A percentile compares a stretch with the other conserved stretches of the same genome.
phyloP scores from a whole-genome alignment of 2,329 filamentous ascomycete genomes.

The Epichloe aotearoae region DNA sequence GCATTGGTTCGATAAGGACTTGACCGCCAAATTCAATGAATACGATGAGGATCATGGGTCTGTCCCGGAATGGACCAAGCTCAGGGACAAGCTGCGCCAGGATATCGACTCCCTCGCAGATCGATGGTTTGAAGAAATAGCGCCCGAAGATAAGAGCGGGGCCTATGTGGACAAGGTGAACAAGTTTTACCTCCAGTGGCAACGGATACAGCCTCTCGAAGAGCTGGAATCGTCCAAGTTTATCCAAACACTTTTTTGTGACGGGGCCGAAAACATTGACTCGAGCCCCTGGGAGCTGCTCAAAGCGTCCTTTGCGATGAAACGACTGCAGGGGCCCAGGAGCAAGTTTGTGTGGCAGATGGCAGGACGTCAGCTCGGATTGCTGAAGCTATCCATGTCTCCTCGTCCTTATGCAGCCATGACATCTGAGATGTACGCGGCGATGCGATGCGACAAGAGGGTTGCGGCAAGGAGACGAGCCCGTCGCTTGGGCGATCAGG shows the following conservation, averaged over 20 bases:
- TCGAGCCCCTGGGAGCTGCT: slow-evolving; percentile 33
- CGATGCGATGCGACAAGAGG: slow-evolving; percentile 23
- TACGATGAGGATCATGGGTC: not conserved
- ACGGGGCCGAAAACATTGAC: slow-evolving; percentile 10
- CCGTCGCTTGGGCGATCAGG: slow-evolving; percentile 11
- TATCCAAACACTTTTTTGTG: slow-evolving; percentile 15
- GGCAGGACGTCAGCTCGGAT: slow-evolving; percentile 33
- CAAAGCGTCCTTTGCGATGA: slow-evolving; percentile 37
- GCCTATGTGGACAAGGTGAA: slow-evolving; percentile 17
- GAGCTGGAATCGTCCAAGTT: slow-evolving; percentile 12
- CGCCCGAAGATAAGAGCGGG: slow-evolving; percentile 7
- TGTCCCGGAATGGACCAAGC: slow-evolving; percentile 16
- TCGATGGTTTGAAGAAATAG: slow-evolving; percentile 19
- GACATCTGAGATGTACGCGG: slow-evolving; percentile 22
- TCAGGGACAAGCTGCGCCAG: slow-evolving; percentile 2
- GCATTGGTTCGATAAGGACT: not conserved
- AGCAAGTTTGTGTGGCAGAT: slow-evolving; percentile 32
- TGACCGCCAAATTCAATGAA: not conserved
- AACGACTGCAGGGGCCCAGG: slow-evolving; percentile 13
- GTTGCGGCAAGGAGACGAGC: slow-evolving; percentile 12
- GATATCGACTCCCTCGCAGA: slow-evolving; percentile 18
- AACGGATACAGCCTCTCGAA: slow-evolving; percentile 24
- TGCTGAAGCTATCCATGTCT: slow-evolving; percentile 28
- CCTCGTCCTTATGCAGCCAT: slow-evolving; percentile 16
- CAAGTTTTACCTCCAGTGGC: slow-evolving; percentile 28